Evolutionary conservation across 257 asterid genomes (phyloP).

Genomic region (Oldenlandia corymbosa): DNA sequence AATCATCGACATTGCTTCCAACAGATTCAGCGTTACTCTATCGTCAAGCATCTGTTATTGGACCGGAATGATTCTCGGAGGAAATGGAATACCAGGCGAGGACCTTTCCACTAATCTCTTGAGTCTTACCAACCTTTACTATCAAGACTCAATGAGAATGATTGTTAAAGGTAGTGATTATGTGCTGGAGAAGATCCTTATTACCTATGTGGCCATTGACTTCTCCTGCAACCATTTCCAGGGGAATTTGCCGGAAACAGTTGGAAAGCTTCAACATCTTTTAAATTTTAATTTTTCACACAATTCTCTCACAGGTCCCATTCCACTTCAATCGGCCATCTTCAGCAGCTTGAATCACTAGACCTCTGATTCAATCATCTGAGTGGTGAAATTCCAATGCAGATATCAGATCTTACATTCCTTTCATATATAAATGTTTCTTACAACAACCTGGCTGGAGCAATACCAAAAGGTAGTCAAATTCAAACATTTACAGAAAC

Average conservation of each 20-base stretch:
- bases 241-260: constrained; percentile 39
- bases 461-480: constrained; percentile 33
- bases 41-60: constrained; percentile 17
- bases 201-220: constrained; percentile 33
- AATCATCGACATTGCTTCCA: constrained; percentile 49
- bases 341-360: constrained; percentile 20
- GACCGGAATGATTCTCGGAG: constrained; percentile 20
- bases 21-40: constrained; percentile 43
- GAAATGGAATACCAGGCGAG: constrained; percentile 1
- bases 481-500: constrained; percentile 27
- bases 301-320: constrained; percentile 30
- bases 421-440: constrained; percentile 46
- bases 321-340: constrained; percentile 26
- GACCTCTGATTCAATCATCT: constrained; percentile 32
- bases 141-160: constrained; percentile 52
- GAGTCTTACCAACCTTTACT: constrained; percentile 25
- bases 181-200: constrained; percentile 54
- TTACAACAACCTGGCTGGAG: constrained; percentile 33
- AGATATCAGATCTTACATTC: constrained; percentile 37
- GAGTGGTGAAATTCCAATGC: constrained; percentile 28
- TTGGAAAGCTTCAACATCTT: constrained; percentile 48
- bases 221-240: constrained; percentile 42
- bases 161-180: constrained; percentile 53
- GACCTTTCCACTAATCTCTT: constrained; percentile 18
- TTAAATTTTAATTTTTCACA: constrained; percentile 50